These are phyloP conservation scores for Candida pseudoglaebosa DNA, from an alignment of 805 yeast species.

Conservation along the genomic window DNA sequence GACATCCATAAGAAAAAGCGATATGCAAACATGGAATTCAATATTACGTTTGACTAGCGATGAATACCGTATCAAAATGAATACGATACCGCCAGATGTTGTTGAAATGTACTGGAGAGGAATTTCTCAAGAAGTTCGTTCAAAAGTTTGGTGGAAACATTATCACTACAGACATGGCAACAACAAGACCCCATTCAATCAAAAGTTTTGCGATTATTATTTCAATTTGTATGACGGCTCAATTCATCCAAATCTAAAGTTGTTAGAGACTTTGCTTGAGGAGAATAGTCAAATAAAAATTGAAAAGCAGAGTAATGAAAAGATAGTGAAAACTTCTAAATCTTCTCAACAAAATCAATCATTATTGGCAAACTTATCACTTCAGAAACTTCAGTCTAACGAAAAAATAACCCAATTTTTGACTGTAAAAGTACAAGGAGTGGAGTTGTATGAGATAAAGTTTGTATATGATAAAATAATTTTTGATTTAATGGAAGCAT, in stretches of 20 bases:
- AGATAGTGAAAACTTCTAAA: background rate
- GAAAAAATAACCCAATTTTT: constrained; percentile 5
- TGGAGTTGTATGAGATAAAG: background rate
- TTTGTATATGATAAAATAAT: background rate
- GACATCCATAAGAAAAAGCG: constrained; percentile 30
- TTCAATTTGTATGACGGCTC: constrained; percentile 6
- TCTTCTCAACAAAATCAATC: constrained; percentile 2
- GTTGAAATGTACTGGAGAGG: constrained; percentile 20
- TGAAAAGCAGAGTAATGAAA: background rate
- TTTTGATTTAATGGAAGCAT: constrained; percentile 15
- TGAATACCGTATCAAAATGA: background rate
- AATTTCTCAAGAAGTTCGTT: constrained; percentile 28
- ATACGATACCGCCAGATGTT: constrained; percentile 5
- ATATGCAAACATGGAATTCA: constrained; percentile 21
- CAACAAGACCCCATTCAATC: constrained; percentile 6
- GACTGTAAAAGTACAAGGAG: background rate
- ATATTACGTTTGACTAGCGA: constrained; percentile 9
- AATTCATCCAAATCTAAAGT: constrained; percentile 1
- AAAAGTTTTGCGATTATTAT: constrained; percentile 12
- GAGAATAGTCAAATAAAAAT: constrained; percentile 1
- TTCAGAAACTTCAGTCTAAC: constrained; percentile 1
- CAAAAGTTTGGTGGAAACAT: constrained; percentile 48
- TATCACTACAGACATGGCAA: constrained; percentile 7
- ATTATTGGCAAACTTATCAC: background rate
- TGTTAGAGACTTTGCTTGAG: constrained; percentile 2